Evolutionary conservation across 257 asterid genomes (phyloP), one percentile per base, ranked within the genome.

Genomic region (Echium plantagineum): DNA sequence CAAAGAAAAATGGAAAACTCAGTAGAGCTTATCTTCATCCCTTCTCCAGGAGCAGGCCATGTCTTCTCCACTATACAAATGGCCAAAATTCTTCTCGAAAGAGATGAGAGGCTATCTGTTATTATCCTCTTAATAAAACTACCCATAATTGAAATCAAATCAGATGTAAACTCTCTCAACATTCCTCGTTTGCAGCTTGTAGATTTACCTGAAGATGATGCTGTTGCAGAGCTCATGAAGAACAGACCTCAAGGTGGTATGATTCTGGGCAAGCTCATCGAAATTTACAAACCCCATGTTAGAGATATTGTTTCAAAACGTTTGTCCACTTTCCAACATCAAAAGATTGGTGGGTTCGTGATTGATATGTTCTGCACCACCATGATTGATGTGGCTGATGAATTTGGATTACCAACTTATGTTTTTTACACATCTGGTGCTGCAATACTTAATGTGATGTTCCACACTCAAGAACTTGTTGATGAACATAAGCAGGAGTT

Each of bases 291-390:
- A 6, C 13, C 31, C 19, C 59, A 53, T 21, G 58, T 83, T 0
- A 66, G 81, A 66, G 71, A 69, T 0, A 21, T 18, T 3, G 65
- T 87, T 26, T 49, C 78, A 0, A 55, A 66, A 20, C 52, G 74
- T 1, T 7, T 74, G 21, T 10, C 59, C 0, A 35, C 66, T 1
- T 63, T 55, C 0, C 65, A 72, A 2, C 47, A 35, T 8, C 56
- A 73, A 4, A 30, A n/a, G 22, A 16, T 66, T 0, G 66, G 68
- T 0, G 89, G 85, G 1, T 52, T 85, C 0, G 79, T 87, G 38
- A 60, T 87, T 3, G 88, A 82, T 65, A 65, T 84, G 81, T 80
- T 86, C 69, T 86, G 88, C 67, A 70, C 78, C 1, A 46, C 59
- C 4, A 84, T 82, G 79, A 58, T 73, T 18, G 81, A 78, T 15